phyloP scores from a whole-genome alignment of 2,329 filamentous ascomycete genomes.

The Fusarium nygamai region DNA sequence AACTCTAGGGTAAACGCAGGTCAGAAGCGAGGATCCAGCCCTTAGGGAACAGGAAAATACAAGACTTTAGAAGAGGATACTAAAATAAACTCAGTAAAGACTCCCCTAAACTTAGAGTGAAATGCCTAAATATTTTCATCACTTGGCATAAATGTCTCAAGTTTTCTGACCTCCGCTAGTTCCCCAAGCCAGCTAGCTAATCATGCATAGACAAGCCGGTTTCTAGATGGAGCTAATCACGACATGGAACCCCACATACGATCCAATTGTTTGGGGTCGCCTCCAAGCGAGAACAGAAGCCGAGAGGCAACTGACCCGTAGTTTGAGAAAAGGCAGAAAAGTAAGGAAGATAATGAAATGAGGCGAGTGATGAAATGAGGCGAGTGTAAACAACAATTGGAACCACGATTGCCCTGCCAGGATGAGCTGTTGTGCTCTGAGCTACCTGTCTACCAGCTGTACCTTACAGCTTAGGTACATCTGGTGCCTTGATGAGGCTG shows the following conservation, averaged over 20 bases:
- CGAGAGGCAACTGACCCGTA: neutral
- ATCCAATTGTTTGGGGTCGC: slow-evolving; percentile 7
- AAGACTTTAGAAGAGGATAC: neutral
- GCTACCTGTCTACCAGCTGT: neutral
- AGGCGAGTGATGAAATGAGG: slow-evolving; percentile 5
- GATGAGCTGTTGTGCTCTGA: neutral
- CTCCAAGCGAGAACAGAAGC: neutral
- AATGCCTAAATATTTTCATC: neutral
- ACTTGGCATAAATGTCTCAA: neutral
- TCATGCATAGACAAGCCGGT: neutral
- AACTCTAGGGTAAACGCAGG: slow-evolving; percentile 11
- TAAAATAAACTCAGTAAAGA: neutral
- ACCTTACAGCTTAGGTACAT: slow-evolving; percentile 5
- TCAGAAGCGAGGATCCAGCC: neutral
- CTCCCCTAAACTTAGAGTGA: neutral
- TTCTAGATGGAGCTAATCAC: slow-evolving; percentile 14
- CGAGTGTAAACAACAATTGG: neutral
- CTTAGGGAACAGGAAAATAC: neutral
- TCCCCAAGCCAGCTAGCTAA: neutral
- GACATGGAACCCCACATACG: slow-evolving; percentile 22
- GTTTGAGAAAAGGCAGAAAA: slow-evolving; percentile 7
- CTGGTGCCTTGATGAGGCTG: slow-evolving; percentile 12
- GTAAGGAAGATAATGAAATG: neutral
- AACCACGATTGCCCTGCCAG: neutral
- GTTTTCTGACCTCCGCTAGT: neutral